phyloP scores from a whole-genome alignment of 1,284 basidiomycete species.

The Cryptococcus sp. region DNA sequence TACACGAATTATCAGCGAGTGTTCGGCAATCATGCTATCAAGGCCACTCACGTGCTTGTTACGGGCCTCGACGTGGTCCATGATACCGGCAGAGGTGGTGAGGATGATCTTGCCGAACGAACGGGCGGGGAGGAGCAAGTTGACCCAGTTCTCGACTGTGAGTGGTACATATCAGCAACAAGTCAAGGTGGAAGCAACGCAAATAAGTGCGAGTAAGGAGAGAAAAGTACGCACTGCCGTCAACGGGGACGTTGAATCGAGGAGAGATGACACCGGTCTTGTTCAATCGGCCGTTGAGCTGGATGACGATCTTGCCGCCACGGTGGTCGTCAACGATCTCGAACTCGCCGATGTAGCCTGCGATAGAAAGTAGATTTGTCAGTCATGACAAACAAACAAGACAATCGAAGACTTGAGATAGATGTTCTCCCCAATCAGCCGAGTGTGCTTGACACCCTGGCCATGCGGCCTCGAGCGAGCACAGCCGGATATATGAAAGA shows the following conservation, averaged over 20 bases:
- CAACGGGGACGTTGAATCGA: constrained; percentile 93
- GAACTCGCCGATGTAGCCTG: constrained; percentile 99
- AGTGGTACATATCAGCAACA: constrained; percentile 9
- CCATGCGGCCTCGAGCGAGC: constrained; percentile 48
- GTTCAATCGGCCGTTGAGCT: constrained; percentile 98
- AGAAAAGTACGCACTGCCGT: constrained; percentile 83
- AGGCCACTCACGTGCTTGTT: constrained; percentile 76
- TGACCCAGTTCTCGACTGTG: constrained; percentile 62
- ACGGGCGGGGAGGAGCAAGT: constrained; percentile 89
- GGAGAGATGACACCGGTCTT: constrained; percentile 99
- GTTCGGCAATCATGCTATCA: background rate
- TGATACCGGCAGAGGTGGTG: constrained; percentile 94
- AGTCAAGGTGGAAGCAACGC: constrained; percentile 28
- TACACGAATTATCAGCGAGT: background rate
- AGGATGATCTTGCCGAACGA: constrained; percentile 96
- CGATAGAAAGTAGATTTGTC: background rate
- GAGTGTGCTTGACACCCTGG: constrained; percentile 34
- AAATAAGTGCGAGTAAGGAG: too few species aligned
- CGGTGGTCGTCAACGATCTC: constrained; percentile 99
- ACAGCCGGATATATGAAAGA: constrained; percentile 30
- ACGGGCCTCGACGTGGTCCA: constrained; percentile 99
- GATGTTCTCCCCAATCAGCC: constrained; percentile 50
- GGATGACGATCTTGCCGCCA: constrained; percentile 96
- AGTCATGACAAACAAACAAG: background rate
- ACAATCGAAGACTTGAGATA: background rate